Evolutionary conservation across 2,329 filamentous ascomycete genomes (phyloP).

Genomic region (Fusarium sp.): DNA sequence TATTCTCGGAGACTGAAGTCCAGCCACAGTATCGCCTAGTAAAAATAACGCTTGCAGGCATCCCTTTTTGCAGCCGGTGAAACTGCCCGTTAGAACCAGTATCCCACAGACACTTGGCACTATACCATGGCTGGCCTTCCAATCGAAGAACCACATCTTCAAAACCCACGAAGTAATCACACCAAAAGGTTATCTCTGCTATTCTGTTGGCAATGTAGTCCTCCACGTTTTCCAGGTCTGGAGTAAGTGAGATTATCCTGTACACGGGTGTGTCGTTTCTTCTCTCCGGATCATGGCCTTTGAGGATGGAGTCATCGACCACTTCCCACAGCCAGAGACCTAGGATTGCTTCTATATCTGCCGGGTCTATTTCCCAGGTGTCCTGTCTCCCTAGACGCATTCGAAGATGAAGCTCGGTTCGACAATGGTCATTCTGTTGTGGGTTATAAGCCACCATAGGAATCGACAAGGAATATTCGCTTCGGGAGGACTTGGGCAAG

Average conservation of each 20-base stretch:
- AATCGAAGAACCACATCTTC: too few species aligned
- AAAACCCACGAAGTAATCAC: too few species aligned
- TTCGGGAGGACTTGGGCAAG: neutral
- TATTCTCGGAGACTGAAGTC: neutral
- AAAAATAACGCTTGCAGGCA: too few species aligned
- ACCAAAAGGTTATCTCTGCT: conserved; percentile 27
- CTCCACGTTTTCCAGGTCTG: neutral
- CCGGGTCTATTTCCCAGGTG: conserved; percentile 23
- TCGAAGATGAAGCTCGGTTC: too few species aligned
- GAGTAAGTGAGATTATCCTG: conserved; percentile 14
- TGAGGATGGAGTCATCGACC: neutral
- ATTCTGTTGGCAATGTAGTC: neutral
- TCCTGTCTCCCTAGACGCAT: too few species aligned
- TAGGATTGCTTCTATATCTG: conserved; percentile 32
- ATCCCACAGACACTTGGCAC: neutral
- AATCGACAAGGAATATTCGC: neutral
- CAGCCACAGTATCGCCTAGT: neutral
- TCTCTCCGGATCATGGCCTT: neutral
- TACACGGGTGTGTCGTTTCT: neutral
- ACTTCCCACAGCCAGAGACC: conserved; percentile 33
- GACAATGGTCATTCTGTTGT: neutral
- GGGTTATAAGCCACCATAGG: neutral
- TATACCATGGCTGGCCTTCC: neutral
- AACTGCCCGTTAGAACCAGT: too few species aligned
- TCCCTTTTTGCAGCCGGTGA: too few species aligned